Evolutionary conservation across 495 filamentous ascomycete genomes (phyloP), one percentile per base, ranked within the genome.

Genomic region (Penicillium paxilli): DNA sequence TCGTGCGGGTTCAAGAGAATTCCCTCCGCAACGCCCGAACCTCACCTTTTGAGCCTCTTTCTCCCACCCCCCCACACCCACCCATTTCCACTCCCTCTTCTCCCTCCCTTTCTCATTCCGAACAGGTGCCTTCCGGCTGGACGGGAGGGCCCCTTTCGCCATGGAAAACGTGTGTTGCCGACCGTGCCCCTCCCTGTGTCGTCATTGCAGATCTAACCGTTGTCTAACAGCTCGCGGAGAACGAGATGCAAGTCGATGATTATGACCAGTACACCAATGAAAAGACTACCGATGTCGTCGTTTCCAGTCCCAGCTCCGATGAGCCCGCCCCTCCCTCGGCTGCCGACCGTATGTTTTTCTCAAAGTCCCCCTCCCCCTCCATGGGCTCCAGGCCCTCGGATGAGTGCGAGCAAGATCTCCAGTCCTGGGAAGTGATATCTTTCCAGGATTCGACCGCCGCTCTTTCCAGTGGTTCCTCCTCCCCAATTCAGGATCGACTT

Each of bases 281-380:
- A 68, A 87, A 88, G 66, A 86, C 90, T 50, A 86, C 92, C 68
- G 86, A 92, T 60, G 87, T 89, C 54, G 88, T 90, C 69, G 95
- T 97, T 71, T 87, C 83, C 58, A 86, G 89, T 47, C 87, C 82
- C 23, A 83, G 79, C 49, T 79, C 74, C 28, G 69, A 76, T 35
- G 82, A 84, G 58, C 68, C 77, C 59, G 75, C 78, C 46, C 66
- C 78, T 22, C 75, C 80, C 51, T 72, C 77, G 45, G 91, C 90
- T 46, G 84, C 84, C 74, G 89, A 96, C 71, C 84, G 87, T 90
- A 80, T 60, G 84, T 76, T 62, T 52, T 41, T 51, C 44, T 46
- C 19, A 47, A 33, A 42, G 25, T 47, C 40, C 44, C 57, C 40
- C 48, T 33, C 45, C 49, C 37, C 52, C 54, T 33, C 52, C 32